Evolutionary conservation across 73 alveolate genomes (phyloP).

Genomic region (Tetrahymena malaccensis): DNA sequence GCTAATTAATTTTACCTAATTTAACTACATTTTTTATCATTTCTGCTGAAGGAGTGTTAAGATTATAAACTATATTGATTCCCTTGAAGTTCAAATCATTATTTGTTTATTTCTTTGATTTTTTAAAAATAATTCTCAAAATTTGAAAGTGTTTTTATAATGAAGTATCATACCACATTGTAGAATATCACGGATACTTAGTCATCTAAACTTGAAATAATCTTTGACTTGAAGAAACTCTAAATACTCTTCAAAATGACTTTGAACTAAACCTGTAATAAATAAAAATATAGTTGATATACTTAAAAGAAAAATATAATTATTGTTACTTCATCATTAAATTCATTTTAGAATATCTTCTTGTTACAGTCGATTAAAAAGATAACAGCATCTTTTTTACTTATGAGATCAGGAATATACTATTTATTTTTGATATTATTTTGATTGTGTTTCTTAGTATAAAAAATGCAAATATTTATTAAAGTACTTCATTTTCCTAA

Average conservation of each 20-base stretch:
- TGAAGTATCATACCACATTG: slow-evolving; percentile 50
- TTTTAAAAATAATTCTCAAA: too few species aligned
- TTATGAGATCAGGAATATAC: slow-evolving; percentile 1
- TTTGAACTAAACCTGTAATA: slow-evolving; percentile 43
- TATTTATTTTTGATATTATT: background rate
- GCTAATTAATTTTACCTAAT: slow-evolving; percentile 28
- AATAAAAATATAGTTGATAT: too few species aligned
- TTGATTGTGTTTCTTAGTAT: background rate
- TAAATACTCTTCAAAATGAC: slow-evolving; percentile 64
- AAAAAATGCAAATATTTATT: background rate
- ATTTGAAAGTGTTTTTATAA: too few species aligned
- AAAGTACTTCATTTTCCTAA: background rate
- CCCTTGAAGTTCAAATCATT: slow-evolving; percentile 86
- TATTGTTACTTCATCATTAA: slow-evolving; percentile 2
- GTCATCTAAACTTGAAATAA: slow-evolving; percentile 88
- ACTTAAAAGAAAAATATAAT: too few species aligned
- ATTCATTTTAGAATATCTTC: background rate
- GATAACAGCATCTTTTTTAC: slow-evolving; percentile 42
- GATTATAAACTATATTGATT: slow-evolving; percentile 62
- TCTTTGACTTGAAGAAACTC: slow-evolving; percentile 88
- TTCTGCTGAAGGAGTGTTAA: slow-evolving; percentile 91
- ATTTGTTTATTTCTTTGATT: slow-evolving; percentile 30
- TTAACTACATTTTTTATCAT: slow-evolving; percentile 57
- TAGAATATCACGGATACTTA: slow-evolving; percentile 83
- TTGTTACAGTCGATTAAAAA: slow-evolving; percentile 34